Base-by-base conservation (phyloP, 306 rosid species). In the Malus orientalis region DNA sequence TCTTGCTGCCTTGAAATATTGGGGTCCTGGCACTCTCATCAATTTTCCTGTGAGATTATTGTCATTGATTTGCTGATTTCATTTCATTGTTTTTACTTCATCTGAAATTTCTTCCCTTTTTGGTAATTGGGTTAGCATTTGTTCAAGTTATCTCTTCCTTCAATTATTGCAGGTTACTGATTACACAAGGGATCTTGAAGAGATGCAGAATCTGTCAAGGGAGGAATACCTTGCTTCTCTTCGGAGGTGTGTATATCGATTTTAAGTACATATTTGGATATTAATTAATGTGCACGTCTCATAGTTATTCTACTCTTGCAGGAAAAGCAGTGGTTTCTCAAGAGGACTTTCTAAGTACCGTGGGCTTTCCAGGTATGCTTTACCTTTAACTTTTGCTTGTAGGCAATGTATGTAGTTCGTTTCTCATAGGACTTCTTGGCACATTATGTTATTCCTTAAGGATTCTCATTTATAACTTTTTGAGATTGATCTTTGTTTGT, bases 261-360 rank as follows among this genome's bases (percentile, higher is more conserved):
- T 72, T 70, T 59, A 30, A 62, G 25, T 74, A 66, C 64, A 62
- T 76, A 22, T 81, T 78, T 77, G 74, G 23, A 49, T 55, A 29
- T 70, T 68, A 38, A 66, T 49, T 33, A 95, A 86, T 95, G 9
- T 61, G 44, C 32, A 73, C 18, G 76, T 74, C 88, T 90, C 68
- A 87, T 61, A 12, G 27, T 74, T 74, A 30, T 85, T 64, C 78
- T 73, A 67, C 74, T 74, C 78, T 53, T 80, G 81, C 96, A 96
- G 99, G 89, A 96, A 96, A 88, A 96, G 99, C 90, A 96, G 99
- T 76, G 99, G 99, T 18, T 96, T 96, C 87, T 92, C 99, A 15
- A 86, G 97, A 85, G 99, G 99, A 81, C 81, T 96, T 63, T 85
- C 99, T 78, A 96, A 92, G 42, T 38, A 90, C 83, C 96, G 97